These are phyloP conservation scores for Nicotiana tabacum DNA, from an alignment of 257 asterid genomes.

Conservation along the genomic window DNA sequence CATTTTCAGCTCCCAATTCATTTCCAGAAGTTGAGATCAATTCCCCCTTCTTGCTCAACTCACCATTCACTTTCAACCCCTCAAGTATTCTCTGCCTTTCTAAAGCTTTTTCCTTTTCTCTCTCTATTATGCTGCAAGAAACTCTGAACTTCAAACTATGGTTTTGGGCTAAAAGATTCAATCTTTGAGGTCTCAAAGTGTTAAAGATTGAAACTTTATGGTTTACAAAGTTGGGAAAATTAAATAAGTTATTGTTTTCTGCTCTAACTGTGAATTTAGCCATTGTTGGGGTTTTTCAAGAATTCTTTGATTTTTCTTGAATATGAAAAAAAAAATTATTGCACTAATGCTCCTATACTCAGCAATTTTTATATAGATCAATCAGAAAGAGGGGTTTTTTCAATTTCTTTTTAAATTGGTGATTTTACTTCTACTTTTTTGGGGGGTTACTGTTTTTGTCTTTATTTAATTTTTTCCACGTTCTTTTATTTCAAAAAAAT, in stretches of 20 bases:
- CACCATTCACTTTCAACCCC: conserved; percentile 44
- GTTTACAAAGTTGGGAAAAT: conserved; percentile 16
- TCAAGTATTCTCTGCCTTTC: conserved; percentile 27
- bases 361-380: background rate
- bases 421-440: background rate
- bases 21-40: conserved; percentile 8
- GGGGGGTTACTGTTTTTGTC: too few relatives aligned
- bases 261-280: conserved; percentile 44
- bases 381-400: background rate
- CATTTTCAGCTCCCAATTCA: conserved; percentile 29
- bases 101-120: conserved; percentile 37
- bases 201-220: conserved; percentile 32
- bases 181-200: background rate
- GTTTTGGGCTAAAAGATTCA: conserved; percentile 20
- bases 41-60: conserved; percentile 34
- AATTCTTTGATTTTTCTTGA: background rate
- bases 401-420: background rate
- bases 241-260: conserved; percentile 25
- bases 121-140: conserved; percentile 65
- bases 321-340: background rate
- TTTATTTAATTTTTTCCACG: background rate
- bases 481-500: background rate
- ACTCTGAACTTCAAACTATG: conserved; percentile 38
- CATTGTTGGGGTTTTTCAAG: conserved; percentile 18
- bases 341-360: background rate